A percentile compares a stretch with the other conserved stretches of the same genome.
Conservation (phyloP, 371 early-diverging fungal species). For the Apophysomyces trapeziformis region DNA sequence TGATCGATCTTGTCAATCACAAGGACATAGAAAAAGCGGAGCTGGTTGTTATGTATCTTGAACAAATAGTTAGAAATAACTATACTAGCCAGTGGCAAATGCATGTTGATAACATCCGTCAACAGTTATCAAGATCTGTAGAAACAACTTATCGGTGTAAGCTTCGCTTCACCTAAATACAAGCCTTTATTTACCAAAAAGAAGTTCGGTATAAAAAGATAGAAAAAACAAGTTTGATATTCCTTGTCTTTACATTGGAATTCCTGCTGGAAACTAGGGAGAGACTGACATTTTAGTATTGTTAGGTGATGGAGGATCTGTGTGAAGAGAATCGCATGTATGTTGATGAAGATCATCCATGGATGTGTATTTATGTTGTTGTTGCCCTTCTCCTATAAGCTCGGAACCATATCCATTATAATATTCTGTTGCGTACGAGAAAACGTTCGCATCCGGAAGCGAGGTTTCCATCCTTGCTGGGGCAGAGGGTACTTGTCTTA, state of each 20-base stretch:
- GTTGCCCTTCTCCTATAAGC: background rate
- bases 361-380: background rate
- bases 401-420: background rate
- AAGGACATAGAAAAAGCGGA: constrained; percentile 41
- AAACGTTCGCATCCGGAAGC: background rate
- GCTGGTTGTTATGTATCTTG: constrained; percentile 32
- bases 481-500: background rate
- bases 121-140: constrained; percentile 2
- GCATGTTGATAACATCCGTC: background rate
- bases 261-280: background rate
- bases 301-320: background rate
- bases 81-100: background rate
- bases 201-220: background rate
- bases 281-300: background rate
- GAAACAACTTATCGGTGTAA: background rate
- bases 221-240: background rate
- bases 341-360: background rate
- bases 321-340: background rate
- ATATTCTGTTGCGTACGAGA: background rate
- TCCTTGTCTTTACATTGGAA: background rate
- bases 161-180: background rate
- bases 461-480: background rate
- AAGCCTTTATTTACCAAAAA: background rate
- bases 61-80: constrained; percentile 16
- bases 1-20: constrained; percentile 31